These are phyloP conservation scores for Dalechampia spathulata DNA, from an alignment of 441 rosid genomes.

Conservation along the genomic window DNA sequence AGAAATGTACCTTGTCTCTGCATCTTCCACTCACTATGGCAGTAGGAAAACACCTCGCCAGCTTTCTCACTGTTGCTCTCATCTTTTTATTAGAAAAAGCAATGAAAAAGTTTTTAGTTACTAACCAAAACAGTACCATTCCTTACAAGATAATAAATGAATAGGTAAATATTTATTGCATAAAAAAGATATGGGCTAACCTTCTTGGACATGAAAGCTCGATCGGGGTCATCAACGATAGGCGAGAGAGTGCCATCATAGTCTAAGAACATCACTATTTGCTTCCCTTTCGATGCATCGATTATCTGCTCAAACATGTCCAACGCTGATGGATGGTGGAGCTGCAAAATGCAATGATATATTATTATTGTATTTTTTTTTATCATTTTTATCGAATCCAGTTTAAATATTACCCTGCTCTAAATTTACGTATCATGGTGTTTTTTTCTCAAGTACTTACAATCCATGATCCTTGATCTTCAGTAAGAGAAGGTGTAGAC, in stretches of 20 bases:
- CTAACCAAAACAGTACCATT: too few species aligned
- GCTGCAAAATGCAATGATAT: conserved; percentile 33
- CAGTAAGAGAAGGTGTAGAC: conserved; percentile 36
- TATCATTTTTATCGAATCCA: too few species aligned
- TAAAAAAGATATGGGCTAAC: conserved; percentile 16
- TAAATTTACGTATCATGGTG: too few species aligned
- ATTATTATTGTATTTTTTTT: too few species aligned
- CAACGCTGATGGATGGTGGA: conserved; percentile 77
- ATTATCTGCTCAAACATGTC: conserved; percentile 66
- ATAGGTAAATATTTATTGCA: not conserved
- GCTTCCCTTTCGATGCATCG: conserved; percentile 65
- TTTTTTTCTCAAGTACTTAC: conserved; percentile 34
- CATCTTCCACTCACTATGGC: conserved; percentile 93
- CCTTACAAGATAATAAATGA: too few species aligned
- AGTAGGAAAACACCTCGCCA: conserved; percentile 71
- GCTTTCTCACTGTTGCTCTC: conserved; percentile 68
- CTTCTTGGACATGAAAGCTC: conserved; percentile 90
- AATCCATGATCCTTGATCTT: conserved; percentile 50
- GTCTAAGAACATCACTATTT: conserved; percentile 87
- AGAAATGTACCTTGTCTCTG: conserved; percentile 75
- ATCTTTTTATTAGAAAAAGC: too few species aligned
- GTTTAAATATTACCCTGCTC: too few species aligned
- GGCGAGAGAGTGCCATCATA: conserved; percentile 97
- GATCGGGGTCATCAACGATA: conserved; percentile 80
- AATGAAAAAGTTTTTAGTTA: too few species aligned